Evolutionary conservation across 257 asterid genomes (phyloP), one percentile per base, ranked within the genome.

Genomic region (Coffea canephora): DNA sequence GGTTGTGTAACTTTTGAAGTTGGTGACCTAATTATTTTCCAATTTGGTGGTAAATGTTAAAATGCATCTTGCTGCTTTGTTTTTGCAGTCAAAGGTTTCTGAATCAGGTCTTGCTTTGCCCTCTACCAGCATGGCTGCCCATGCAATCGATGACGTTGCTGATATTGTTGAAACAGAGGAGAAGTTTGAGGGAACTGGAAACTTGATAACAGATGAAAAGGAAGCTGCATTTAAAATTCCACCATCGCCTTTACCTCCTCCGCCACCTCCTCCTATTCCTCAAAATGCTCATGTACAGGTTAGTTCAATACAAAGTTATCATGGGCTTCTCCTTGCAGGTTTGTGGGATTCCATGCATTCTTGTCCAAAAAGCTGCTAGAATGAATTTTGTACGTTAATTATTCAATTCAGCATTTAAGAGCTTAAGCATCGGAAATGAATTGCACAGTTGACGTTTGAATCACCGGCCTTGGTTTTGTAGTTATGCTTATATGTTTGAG

Each of bases 71-170:
- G 39, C 62, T 66, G 78, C 59, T 69, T 73, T 57, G 73, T 74
- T 36, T 67, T 82, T 78, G 89, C 93, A 90, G 97, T 75, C 82
- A 83, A 87, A 86, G 87, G 76, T 75, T 45, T 85, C 88, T 73
- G 97, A 91, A 69, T 78, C 70, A 6, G 90, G 82, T 69, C 72
- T 75, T 49, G 43, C 65, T 41, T 82, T 90, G 82, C 98, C 98
- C 27, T 77, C 96, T 76, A 93, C 97, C 77, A 87, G 96, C 86
- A 86, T 91, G 86, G 98, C 97, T 62, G 97, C 97, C 78, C 90
- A 92, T 86, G 97, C 93, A 39, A 52, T 77, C 55, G 96, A 95
- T 85, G 97, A 92, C 73, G 94, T 86, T 27, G 88, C 83, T 69
- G 97, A 93, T 83, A 86, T 83, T 80, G 88, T 81, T 64, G 97